These are phyloP conservation scores for Larix kaempferi DNA, from an alignment of 75 land plant genomes.

Conservation along the genomic window DNA sequence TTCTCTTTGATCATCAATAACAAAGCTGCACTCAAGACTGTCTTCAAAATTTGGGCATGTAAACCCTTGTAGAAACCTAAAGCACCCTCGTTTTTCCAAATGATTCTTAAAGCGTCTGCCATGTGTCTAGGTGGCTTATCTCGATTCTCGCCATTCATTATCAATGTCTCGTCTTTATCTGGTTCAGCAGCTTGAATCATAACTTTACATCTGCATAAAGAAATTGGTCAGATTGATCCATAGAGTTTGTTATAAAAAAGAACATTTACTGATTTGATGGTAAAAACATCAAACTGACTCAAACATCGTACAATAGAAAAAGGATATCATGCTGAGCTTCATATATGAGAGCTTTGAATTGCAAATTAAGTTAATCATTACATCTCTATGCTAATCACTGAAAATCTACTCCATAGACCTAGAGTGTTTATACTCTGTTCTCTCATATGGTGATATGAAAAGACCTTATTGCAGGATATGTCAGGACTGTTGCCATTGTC, in stretches of 20 bases:
- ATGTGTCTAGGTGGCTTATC: constrained; percentile 35
- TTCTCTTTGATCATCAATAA: constrained; percentile 97
- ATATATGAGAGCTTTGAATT: not conserved
- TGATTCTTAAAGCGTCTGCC: constrained; percentile 35
- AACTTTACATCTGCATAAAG: constrained; percentile 75
- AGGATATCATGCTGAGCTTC: not conserved
- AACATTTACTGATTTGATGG: too few species aligned
- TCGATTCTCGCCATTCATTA: constrained; percentile 3
- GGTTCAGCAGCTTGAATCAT: constrained; percentile 82
- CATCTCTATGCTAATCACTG: too few species aligned
- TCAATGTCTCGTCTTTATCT: constrained; percentile 22
- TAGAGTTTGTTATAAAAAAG: not conserved
- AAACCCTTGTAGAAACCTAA: constrained; percentile 87
- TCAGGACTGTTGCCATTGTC: constrained; percentile 73
- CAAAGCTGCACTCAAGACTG: constrained; percentile 83
- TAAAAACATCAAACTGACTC: not conserved
- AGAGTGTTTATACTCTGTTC: too few species aligned
- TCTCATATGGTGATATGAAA: not conserved
- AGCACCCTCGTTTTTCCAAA: constrained; percentile 75
- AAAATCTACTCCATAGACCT: too few species aligned
- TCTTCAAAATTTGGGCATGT: constrained; percentile 87
- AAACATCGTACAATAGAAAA: not conserved
- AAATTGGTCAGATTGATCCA: not conserved
- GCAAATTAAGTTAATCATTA: not conserved
- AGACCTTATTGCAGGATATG: constrained; percentile 95